Base-by-base conservation (phyloP, 495 filamentous ascomycete genomes). In the Aspergillus kassunensis region DNA sequence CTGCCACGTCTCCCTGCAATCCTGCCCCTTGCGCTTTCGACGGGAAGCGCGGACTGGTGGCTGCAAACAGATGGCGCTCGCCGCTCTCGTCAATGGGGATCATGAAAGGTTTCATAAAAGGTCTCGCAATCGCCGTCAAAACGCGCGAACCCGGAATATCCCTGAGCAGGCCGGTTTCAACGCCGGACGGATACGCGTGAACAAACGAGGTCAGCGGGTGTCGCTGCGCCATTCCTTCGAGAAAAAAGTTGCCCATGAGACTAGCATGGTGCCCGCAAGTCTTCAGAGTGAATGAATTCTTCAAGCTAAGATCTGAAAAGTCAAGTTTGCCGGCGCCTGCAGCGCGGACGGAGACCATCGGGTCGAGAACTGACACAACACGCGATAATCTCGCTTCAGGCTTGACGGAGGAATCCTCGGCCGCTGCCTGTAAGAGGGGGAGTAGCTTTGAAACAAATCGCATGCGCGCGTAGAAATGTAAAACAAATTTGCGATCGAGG, bases 391-490 rank as follows among this genome's bases (percentile, higher is more conserved):
- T 7, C 4, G 4, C 43, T 6, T 19, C 21, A 2, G 58, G 34
- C 3, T 69, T n/a, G 13, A 3, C 36, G 6, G 27, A 23, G 3
- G 19, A 2, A 10, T 47, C 33, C 1, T 53, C 2, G 3, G 40
- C 47, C 0, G 80, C 73, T 1, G 57, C 47, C 12, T 64, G 71
- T 3, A 89, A 47, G 2, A 79, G 77, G 0, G 87, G 85, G 3
- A 89, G 73, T 0, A 90, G 68, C 53, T 85, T 82, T 19, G 60
- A 44, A 25, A 80, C 69, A 56, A 89, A 87, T n/a, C 84, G 81
- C 53, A 82, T 76, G 8, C 86, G 83, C 10, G 80, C 70, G 61
- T 89, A 89, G 64, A 83, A 84, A 31, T 74, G 73, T 12, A 88
- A 65, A 6, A 73, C 65, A 48, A 81, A 64, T 49, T 77, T 78